Conservation (phyloP, 2,329 filamentous ascomycete genomes). For the Ophiocordyceps sinensis region DNA sequence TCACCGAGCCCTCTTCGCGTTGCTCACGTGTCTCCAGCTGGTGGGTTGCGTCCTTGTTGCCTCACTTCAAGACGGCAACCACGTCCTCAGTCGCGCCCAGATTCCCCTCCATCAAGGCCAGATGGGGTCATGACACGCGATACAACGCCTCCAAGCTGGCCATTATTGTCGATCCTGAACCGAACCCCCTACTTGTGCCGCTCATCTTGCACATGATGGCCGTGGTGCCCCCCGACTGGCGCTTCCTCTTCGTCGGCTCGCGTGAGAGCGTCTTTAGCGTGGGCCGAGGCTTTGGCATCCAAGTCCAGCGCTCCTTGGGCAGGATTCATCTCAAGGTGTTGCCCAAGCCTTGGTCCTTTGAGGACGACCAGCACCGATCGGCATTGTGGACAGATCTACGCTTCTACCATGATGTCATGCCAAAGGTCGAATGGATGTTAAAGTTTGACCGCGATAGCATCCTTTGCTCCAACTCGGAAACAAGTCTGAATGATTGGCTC, state of each 20-base stretch:
- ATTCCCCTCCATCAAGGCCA: conserved; percentile 24
- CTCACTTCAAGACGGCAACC: too few relatives aligned
- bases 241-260: conserved; percentile 37
- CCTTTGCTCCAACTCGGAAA: conserved; percentile 36
- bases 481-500: conserved; percentile 37
- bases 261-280: conserved; percentile 30
- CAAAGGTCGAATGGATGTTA: conserved; percentile 37
- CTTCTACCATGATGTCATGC: conserved; percentile 37
- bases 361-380: conserved; percentile 31
- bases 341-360: conserved; percentile 31
- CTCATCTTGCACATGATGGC: conserved; percentile 36
- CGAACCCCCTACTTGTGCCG: conserved; percentile 31
- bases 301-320: conserved; percentile 32
- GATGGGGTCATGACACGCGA: conserved; percentile 23
- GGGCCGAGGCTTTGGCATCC: conserved; percentile 28
- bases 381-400: conserved; percentile 33
- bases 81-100: conserved; percentile 1
- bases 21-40: too few relatives aligned
- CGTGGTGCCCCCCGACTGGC: conserved; percentile 39
- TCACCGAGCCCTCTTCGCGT: too few relatives aligned
- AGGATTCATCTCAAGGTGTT: conserved; percentile 36
- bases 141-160: conserved; percentile 37
- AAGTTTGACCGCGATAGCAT: conserved; percentile 41
- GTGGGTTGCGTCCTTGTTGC: too few relatives aligned
- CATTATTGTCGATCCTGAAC: conserved; percentile 34